Evolutionary conservation across 805 yeast species (phyloP), one percentile per base, ranked within the genome.

Genomic region (Ogataea pilisensis): DNA sequence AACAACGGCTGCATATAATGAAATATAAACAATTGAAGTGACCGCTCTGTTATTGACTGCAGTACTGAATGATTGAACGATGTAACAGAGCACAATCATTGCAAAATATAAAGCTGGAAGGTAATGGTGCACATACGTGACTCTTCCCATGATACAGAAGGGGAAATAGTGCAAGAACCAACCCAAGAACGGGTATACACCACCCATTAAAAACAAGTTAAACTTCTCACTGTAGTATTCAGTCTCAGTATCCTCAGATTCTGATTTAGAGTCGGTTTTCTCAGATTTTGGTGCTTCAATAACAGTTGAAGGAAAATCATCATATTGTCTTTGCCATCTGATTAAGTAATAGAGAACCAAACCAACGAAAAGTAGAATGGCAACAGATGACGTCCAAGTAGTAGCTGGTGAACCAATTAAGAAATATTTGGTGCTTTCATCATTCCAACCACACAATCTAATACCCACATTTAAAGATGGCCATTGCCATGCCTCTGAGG

Each of bases 51-150:
- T 41, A 41, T 55, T 50, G 28, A 56, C 50, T 28, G 31, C 46
- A 7, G 49, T 37, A 12, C 54, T 51, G 31, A 52, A 34, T 5
- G 44, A 43, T 56, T 82, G 87, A 35, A 82, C 65, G 49, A 76
- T 66, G 62, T 78, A 85, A 42, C 77, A 78, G 51, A 79, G 72
- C 24, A 87, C 82, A 49, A 90, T 68, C 70, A 89, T 82, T 37
- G 98, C 98, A 69, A 91, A 91, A 66, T 85, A 91, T 48, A 90
- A 73, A 1, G 98, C 96, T 12, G 99, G 99, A 51, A 89, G 77
- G 64, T 91, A 91, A 63, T 91, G 99, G 66, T 91, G 99, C 26
- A 91, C 93, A 61, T 93, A 91, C 2, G 95, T 89, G 42, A 93
- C 97, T 70, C 99, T 85, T 11, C 95, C 89, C 99, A 91, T 91